Evolutionary conservation across 2,329 filamentous ascomycete genomes (phyloP), one percentile per base, ranked within the genome.

Genomic region (Ascochyta koolunga): DNA sequence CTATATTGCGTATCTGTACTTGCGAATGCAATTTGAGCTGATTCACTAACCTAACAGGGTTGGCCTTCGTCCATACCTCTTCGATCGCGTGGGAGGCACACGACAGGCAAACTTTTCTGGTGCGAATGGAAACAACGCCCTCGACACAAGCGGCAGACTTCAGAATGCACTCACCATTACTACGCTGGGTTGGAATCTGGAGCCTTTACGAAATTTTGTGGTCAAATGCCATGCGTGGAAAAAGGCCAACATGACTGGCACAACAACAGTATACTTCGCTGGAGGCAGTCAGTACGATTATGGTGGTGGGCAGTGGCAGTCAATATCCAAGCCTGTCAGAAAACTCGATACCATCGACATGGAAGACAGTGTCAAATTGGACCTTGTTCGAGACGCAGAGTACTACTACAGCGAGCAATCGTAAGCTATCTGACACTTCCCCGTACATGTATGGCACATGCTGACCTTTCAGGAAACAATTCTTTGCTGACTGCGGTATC

Each of bases 401-500:
- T 65, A 73, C 41, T 79, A 77, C 52, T 71, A 77, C 19, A 66
- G 74, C 49, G 62, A 65, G 13, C 52, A 64, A 25, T 64, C 65
- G 42, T 62, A 45, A 62, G 59, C 42, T 1, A 3, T 6, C 15
- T 33, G 15, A 11, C 15, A 16, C 8, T 33, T n/a, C 2, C 3
- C 8, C 5, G 4, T 3, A 5, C 5, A 4, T 4, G 3, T 13
- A 1, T 25, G 1, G 3, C 18, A 11, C 27, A 19, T 10, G 29
- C 36, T 52, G 37, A 52, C 18, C 0, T 1, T 27, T 8, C 18
- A 52, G 49, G 4, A 54, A 54, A 49, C 51, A 59, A 39, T 78
- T 66, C 59, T 76, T 77, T 39, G 62, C 67, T 2, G 61, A 72
- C 40, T 69, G 68, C n/a, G 70, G 70, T 16, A 69, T 71, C 15